Base-by-base conservation (phyloP, 2,329 filamentous ascomycete genomes). In the Cercospora nicotianae region DNA sequence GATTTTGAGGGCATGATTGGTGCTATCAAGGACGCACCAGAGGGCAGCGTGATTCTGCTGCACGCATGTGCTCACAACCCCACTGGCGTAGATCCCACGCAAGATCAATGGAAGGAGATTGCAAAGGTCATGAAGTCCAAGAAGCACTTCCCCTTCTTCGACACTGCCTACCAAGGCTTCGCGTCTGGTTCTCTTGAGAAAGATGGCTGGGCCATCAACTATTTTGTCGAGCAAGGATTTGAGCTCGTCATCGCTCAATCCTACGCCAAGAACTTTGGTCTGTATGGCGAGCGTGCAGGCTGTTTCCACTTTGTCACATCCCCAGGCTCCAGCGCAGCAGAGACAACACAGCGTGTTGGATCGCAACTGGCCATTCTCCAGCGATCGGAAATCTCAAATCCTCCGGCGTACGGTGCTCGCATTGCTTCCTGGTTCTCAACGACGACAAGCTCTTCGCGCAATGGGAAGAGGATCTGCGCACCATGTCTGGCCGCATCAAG, bases 11-110 rank as follows among this genome's bases (percentile, higher is more conserved):
- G 93, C 82, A 94, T 98, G 91, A 88, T 92, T 79, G 79, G 83
- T 60, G 82, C 91, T 36, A 84, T 98, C 62, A 80, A 87, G 69
- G 82, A 85, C 36, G 94, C 94, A 7, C 90, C 92, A 3, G 85
- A 91, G 63, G 89, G 89, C 74, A 94, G 92, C 78, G 89, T 99
- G 79, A 90, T 99, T 79, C 86, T 98, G 55, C 87, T 98, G 45
- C 95, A 98, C 82, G 92, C 93, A 71, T 99, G 95, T 80, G 95
- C 95, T 42, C 95, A 99, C 85, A 99, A 99, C 84, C 95, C 95
- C 39, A 99, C 95, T 1, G 95, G 95, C 67, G 94, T 99, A 71
- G 95, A 99, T 81, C 94, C 94, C 7, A 96, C 94, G 20, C 85
- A 91, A 73, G 92, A 94, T 64, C 95, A 99, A 83, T 99, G 95